Conservation (phyloP, 1,139 yeast species). For the Yamadazyma aaseri region DNA sequence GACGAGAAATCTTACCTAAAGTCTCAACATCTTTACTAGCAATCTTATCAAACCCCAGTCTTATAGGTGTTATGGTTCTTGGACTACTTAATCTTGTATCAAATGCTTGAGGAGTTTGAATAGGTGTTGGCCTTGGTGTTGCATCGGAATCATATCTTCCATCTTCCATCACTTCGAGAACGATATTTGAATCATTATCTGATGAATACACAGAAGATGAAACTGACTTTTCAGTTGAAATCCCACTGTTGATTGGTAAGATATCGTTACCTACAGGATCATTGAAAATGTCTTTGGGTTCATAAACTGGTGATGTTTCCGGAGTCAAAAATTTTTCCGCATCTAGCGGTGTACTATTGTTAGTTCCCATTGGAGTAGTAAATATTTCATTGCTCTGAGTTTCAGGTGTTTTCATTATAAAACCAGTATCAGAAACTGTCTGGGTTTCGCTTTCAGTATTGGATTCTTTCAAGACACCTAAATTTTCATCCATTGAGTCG, state of each 20-base stretch:
- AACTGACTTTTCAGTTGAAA: conserved; percentile 1
- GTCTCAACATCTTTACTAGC: conserved; percentile 5
- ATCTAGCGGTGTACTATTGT: conserved; percentile 4
- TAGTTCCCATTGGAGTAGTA: conserved; percentile 7
- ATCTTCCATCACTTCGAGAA: background rate
- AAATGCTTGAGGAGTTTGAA: background rate
- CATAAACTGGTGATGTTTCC: conserved; percentile 6
- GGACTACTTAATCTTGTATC: conserved; percentile 4
- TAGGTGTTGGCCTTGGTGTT: conserved; percentile 1
- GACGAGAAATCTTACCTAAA: conserved; percentile 8
- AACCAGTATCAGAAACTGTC: background rate
- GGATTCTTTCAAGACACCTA: conserved; percentile 8
- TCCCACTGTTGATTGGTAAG: background rate
- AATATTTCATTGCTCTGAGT: conserved; percentile 6
- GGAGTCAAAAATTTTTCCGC: conserved; percentile 8
- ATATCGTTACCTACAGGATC: background rate
- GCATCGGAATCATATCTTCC: background rate
- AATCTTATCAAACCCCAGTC: background rate
- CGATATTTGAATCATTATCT: background rate
- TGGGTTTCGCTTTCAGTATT: conserved; percentile 5
- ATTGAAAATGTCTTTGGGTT: conserved; percentile 1
- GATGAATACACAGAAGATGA: conserved; percentile 11
- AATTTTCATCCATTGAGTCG: conserved; percentile 8
- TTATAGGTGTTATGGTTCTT: conserved; percentile 3
- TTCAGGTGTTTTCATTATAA: conserved; percentile 8